Evolutionary conservation across 441 rosid species (phyloP).

Genomic region (Corymbia calophylla): DNA sequence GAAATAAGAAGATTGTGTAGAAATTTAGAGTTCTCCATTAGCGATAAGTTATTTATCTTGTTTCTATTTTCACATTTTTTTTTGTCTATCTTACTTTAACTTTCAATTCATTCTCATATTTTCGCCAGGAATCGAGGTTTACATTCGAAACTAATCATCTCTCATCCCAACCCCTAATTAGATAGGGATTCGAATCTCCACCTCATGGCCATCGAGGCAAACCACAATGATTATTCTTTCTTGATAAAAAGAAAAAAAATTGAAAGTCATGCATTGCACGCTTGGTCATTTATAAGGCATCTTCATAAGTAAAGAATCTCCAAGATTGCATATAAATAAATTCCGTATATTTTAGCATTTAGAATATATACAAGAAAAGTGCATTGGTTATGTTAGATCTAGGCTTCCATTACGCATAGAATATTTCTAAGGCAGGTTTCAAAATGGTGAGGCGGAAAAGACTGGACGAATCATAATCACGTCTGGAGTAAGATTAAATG

Average conservation of each 20-base stretch:
- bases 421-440: rapidly evolving
- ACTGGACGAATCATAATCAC: rapidly evolving
- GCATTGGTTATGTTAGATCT: neutral
- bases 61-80: neutral
- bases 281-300: neutral
- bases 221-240: too few species aligned
- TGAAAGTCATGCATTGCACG: neutral
- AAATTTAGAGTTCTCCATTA: neutral
- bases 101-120: too few species aligned
- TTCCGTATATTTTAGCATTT: neutral
- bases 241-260: too few species aligned
- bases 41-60: too few species aligned
- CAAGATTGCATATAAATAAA: neutral
- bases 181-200: too few species aligned
- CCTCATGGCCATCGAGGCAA: too few species aligned
- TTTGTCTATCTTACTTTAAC: too few species aligned
- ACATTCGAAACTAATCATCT: too few species aligned
- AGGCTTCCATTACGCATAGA: neutral
- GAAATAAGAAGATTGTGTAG: neutral
- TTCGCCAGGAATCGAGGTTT: too few species aligned
- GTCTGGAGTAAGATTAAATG: neutral
- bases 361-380: neutral
- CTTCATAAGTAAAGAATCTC: neutral
- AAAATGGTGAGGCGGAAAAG: rapidly evolving
- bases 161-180: too few species aligned